Conservation (phyloP, 352 stramenopile genomes). For the Pythium rhizo-oryzae region DNA sequence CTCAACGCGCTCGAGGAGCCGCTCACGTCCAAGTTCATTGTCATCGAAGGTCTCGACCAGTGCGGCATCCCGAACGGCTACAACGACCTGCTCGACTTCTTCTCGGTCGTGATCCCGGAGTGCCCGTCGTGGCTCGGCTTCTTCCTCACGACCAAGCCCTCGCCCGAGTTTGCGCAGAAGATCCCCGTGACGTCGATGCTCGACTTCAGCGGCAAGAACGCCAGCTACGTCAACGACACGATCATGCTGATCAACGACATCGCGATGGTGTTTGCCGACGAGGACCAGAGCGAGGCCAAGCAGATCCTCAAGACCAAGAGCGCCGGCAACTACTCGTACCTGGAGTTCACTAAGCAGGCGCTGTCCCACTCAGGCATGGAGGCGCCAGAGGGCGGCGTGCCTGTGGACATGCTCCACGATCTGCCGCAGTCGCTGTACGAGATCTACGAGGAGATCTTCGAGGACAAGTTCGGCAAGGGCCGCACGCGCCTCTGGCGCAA, state of each 20-base stretch:
- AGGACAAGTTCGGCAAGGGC: conserved; percentile 86
- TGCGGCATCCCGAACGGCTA: conserved; percentile 38
- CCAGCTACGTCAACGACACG: conserved; percentile 58
- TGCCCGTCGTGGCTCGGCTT: conserved; percentile 75
- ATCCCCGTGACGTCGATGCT: conserved; percentile 73
- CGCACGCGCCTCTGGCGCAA: conserved; percentile 79
- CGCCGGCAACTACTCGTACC: conserved; percentile 74
- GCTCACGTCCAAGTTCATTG: conserved; percentile 56
- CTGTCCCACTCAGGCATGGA: conserved; percentile 74
- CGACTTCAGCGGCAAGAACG: conserved; percentile 74
- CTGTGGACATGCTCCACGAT: conserved; percentile 67
- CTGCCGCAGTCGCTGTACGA: conserved; percentile 80
- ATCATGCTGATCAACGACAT: conserved; percentile 63
- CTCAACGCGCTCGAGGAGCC: conserved; percentile 70
- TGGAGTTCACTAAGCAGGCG: conserved; percentile 81
- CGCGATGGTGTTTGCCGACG: conserved; percentile 44
- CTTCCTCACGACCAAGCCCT: conserved; percentile 72
- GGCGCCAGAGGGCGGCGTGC: conserved; percentile 42
- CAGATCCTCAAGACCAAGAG: conserved; percentile 68
- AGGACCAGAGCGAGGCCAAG: conserved; percentile 48
- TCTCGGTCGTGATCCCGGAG: conserved; percentile 58
- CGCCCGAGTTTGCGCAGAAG: conserved; percentile 52
- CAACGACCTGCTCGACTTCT: conserved; percentile 76
- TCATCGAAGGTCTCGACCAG: conserved; percentile 81
- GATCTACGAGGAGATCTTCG: conserved; percentile 86